Percentiles rank a stretch among this genome's conserved stretches.
Conservation (phyloP, 345 rosid species). For the Erucastrum elatum region DNA sequence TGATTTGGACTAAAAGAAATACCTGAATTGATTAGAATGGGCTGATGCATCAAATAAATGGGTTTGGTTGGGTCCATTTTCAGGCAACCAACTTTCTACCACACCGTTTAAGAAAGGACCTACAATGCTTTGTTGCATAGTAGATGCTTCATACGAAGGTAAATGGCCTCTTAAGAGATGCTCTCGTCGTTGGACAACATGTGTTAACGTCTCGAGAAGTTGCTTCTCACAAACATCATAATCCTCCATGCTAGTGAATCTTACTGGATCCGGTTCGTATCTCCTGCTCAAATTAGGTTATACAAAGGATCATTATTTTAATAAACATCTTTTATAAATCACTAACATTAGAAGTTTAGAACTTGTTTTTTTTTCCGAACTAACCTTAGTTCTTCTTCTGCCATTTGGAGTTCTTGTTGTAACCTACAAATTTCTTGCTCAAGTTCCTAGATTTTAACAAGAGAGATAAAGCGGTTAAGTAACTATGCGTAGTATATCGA, state of each 20-base stretch:
- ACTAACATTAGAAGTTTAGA: no score
- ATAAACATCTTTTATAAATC: not conserved
- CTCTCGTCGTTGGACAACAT: constrained; percentile 62
- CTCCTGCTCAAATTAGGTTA: constrained; percentile 41
- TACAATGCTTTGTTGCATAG: constrained; percentile 38
- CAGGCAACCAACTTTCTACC: constrained; percentile 58
- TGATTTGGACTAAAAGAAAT: not conserved
- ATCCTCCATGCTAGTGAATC: constrained; percentile 54
- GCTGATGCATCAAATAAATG: constrained; percentile 55
- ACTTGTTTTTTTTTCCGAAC: no score
- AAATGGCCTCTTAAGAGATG: constrained; percentile 45
- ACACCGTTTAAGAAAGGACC: constrained; percentile 54
- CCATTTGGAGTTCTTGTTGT: constrained; percentile 70
- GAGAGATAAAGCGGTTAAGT: no score
- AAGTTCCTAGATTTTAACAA: constrained; percentile 45
- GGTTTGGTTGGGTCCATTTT: constrained; percentile 38
- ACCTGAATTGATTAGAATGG: constrained; percentile 46
- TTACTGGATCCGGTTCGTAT: constrained; percentile 63
- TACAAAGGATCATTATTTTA: not conserved
- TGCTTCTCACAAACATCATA: constrained; percentile 65
- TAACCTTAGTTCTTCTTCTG: constrained; percentile 68
- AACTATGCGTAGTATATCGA: not conserved
- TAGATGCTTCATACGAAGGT: constrained; percentile 59
- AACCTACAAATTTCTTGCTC: constrained; percentile 63
- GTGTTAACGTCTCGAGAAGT: constrained; percentile 55